phyloP scores from a whole-genome alignment of 371 early-diverging fungal species.

The Apophysomyces sp. region DNA sequence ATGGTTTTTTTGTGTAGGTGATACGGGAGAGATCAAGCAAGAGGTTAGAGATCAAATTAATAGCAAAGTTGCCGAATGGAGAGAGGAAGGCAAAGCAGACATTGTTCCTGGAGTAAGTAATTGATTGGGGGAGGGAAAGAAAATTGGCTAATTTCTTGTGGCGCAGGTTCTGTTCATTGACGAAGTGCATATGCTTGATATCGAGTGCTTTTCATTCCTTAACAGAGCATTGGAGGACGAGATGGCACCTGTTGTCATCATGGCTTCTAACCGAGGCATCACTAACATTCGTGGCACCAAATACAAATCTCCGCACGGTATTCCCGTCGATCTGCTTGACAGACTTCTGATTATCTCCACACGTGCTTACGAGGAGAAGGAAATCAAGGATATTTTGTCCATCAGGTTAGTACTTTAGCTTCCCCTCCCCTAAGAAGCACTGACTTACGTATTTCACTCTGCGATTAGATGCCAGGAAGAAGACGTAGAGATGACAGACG shows the following conservation, averaged over 20 bases:
- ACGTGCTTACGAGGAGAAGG: constrained; percentile 80
- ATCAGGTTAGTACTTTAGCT: constrained; percentile 55
- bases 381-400: constrained; percentile 87
- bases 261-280: constrained; percentile 98
- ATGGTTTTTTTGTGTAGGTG: constrained; percentile 48
- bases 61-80: constrained; percentile 96
- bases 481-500: constrained; percentile 94
- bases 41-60: constrained; percentile 99
- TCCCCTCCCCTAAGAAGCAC: not conserved
- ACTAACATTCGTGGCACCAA: constrained; percentile 93
- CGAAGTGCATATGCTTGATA: constrained; percentile 99
- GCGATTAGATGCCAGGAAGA: constrained; percentile 86
- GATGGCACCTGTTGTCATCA: constrained; percentile 96
- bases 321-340: constrained; percentile 97
- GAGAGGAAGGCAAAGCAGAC: constrained; percentile 98
- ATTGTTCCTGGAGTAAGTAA: constrained; percentile 93
- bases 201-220: constrained; percentile 98
- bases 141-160: not conserved
- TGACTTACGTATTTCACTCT: not conserved
- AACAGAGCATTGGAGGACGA: constrained; percentile 96
- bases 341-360: constrained; percentile 94
- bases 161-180: constrained; percentile 93
- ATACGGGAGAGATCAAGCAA: constrained; percentile 96
- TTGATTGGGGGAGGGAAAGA: not conserved
- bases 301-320: constrained; percentile 93